Percentiles rank a stretch among this genome's conserved stretches.
phyloP scores from a whole-genome alignment of 2,329 filamentous ascomycete species.

The Exophiala mesophila region DNA sequence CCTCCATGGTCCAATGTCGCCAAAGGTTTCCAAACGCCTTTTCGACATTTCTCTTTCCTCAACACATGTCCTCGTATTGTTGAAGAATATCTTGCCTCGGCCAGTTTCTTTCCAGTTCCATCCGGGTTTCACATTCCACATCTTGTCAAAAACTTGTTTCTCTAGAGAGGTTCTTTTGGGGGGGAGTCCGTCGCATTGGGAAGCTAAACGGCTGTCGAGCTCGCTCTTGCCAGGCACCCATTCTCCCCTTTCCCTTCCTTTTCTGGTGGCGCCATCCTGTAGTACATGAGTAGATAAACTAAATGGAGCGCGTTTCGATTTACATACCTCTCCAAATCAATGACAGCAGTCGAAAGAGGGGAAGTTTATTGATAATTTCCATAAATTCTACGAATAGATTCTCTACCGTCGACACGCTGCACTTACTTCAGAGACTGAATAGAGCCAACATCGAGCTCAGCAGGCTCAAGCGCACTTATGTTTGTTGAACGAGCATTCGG shows the following conservation, averaged over 20 bases:
- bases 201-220: constrained; percentile 4
- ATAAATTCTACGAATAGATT: constrained; percentile 5
- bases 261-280: constrained; percentile 2
- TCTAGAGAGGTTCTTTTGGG: constrained; percentile 3
- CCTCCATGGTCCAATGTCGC: constrained; percentile 4
- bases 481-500: background rate
- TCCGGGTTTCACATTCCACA: constrained; percentile 3
- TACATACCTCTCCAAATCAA: constrained; percentile 7
- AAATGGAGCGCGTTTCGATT: background rate
- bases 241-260: constrained; percentile 4
- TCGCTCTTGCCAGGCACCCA: background rate
- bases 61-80: constrained; percentile 2
- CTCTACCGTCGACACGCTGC: background rate
- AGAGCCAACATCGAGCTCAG: constrained; percentile 1
- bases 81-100: constrained; percentile 1
- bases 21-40: constrained; percentile 4
- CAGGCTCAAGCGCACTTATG: constrained; percentile 1
- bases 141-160: constrained; percentile 3
- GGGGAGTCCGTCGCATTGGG: background rate
- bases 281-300: constrained; percentile 5
- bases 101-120: constrained; percentile 4
- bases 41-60: constrained; percentile 5
- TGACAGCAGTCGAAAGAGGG: constrained; percentile 3
- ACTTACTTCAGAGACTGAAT: constrained; percentile 3
- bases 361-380: constrained; percentile 8